A percentile compares a stretch with the other conserved stretches of the same genome.
Conservation (phyloP, 106 monocot species). For the Phalaenopsis aphrodite region DNA sequence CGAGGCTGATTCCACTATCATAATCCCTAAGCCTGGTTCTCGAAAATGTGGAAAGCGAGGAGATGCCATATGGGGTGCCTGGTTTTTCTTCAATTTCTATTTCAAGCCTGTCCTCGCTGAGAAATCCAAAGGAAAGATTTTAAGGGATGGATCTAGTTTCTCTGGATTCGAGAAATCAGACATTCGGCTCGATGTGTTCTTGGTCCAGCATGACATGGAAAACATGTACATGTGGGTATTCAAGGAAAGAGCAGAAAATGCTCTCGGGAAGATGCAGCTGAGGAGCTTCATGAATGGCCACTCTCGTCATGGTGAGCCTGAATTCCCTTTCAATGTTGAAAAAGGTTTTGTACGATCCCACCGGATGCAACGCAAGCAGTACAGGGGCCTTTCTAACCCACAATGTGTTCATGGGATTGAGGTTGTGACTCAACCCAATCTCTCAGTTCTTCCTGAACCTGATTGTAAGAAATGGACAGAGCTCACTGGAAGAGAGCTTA, state of each 20-base stretch:
- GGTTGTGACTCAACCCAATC: conserved; percentile 34
- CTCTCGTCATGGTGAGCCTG: conserved; percentile 42
- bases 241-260: conserved; percentile 45
- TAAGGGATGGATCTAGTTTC: conserved; percentile 28
- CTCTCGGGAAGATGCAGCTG: conserved; percentile 51
- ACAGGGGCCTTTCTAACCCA: conserved; percentile 49
- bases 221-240: conserved; percentile 67
- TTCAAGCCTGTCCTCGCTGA: conserved; percentile 38
- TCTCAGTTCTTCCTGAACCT: conserved; percentile 26
- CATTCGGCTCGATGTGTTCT: conserved; percentile 36
- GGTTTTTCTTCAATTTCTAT: conserved; percentile 69
- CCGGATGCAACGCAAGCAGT: conserved; percentile 54
- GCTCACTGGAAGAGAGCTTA: conserved; percentile 40
- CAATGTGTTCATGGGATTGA: conserved; percentile 58
- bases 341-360: conserved; percentile 51
- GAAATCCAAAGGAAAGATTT: conserved; percentile 38
- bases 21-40: conserved; percentile 25
- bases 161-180: conserved; percentile 43
- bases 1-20: conserved; percentile 22
- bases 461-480: conserved; percentile 47
- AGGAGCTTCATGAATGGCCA: conserved; percentile 62
- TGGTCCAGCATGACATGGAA: conserved; percentile 61
- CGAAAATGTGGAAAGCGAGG: conserved; percentile 40
- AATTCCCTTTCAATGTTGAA: conserved; percentile 46
- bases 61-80: conserved; percentile 57